phyloP scores from a whole-genome alignment of 2,329 filamentous ascomycete genomes.

The Colletotrichum sidae region DNA sequence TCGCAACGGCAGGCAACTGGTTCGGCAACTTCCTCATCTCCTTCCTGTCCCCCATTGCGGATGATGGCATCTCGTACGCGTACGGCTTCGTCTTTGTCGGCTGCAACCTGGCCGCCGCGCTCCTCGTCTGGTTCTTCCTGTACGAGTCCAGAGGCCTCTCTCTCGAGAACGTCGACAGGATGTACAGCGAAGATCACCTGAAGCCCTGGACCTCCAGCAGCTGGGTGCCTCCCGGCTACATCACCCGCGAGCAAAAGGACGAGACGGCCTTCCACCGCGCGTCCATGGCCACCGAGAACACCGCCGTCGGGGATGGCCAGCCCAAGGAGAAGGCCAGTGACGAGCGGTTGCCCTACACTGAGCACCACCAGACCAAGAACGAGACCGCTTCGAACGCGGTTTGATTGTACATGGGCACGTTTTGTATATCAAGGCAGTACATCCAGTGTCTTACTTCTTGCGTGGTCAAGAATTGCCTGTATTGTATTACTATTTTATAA shows the following conservation, averaged over 20 bases:
- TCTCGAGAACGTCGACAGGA: slow-evolving; percentile 78
- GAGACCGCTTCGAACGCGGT: slow-evolving; percentile 16
- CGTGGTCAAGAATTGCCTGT: too few species aligned
- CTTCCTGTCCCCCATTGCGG: slow-evolving; percentile 77
- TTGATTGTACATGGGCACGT: background rate
- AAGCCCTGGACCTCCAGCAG: slow-evolving; percentile 70
- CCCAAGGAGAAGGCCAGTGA: slow-evolving; percentile 28
- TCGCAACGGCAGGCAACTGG: slow-evolving; percentile 68
- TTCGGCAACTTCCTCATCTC: slow-evolving; percentile 74
- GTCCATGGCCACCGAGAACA: slow-evolving; percentile 18
- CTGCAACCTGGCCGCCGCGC: slow-evolving; percentile 68
- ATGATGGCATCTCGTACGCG: slow-evolving; percentile 68
- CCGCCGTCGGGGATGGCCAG: slow-evolving; percentile 9
- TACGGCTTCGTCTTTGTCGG: slow-evolving; percentile 76
- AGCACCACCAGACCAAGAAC: slow-evolving; percentile 20
- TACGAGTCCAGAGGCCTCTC: slow-evolving; percentile 73
- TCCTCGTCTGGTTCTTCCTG: slow-evolving; percentile 76
- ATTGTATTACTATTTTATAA: too few species aligned
- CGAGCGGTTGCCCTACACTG: slow-evolving; percentile 17
- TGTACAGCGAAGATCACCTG: slow-evolving; percentile 71
- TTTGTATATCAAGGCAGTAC: background rate
- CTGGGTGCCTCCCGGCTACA: slow-evolving; percentile 62
- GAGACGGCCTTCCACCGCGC: slow-evolving; percentile 35
- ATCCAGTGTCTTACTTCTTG: too few species aligned
- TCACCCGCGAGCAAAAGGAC: slow-evolving; percentile 52